phyloP scores from a whole-genome alignment of 441 rosid genomes.

The Jatropha podagrica region DNA sequence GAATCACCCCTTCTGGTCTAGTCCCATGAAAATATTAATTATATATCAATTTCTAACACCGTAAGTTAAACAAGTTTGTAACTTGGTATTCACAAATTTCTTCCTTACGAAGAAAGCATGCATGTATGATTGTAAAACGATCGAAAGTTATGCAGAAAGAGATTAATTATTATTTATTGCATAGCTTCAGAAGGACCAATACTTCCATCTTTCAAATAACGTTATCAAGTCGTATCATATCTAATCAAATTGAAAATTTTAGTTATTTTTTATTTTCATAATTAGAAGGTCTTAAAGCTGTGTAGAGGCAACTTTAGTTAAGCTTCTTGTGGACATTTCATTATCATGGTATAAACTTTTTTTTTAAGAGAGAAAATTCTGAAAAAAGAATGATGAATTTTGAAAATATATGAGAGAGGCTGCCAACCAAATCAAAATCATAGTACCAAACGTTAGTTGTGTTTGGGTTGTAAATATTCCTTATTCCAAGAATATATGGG shows the following conservation, averaged over 20 bases:
- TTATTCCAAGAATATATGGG: conserved; percentile 1
- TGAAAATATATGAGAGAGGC: background rate
- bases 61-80: too few relatives aligned
- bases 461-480: conserved; percentile 5
- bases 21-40: conserved; percentile 45
- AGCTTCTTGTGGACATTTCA: background rate
- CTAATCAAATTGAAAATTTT: too few relatives aligned
- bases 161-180: too few relatives aligned
- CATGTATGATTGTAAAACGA: too few relatives aligned
- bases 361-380: background rate
- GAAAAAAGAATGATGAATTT: background rate
- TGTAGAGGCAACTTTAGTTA: background rate
- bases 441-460: background rate
- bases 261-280: too few relatives aligned
- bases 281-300: background rate
- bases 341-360: conserved; percentile 10
- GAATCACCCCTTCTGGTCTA: conserved; percentile 25
- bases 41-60: too few relatives aligned
- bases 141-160: too few relatives aligned
- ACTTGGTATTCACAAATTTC: too few relatives aligned
- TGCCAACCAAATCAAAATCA: background rate
- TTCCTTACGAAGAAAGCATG: too few relatives aligned
- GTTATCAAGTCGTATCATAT: too few relatives aligned
- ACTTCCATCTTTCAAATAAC: too few relatives aligned
- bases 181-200: too few relatives aligned